phyloP scores from a whole-genome alignment of 2,329 filamentous ascomycete genomes.

The Chrysoporthe austroafricana region DNA sequence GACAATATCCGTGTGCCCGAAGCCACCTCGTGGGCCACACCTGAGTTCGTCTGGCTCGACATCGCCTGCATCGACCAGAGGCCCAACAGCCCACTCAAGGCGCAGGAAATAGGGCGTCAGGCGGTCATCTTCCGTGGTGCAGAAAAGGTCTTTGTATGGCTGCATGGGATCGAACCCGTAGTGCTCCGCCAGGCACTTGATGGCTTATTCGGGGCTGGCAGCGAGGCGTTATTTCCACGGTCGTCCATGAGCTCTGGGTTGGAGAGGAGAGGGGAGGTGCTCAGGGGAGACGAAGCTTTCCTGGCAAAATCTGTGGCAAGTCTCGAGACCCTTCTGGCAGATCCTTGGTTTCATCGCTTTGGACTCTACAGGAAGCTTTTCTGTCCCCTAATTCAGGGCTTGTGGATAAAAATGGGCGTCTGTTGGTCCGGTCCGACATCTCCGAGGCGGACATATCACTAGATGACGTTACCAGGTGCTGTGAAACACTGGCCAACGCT shows the following conservation, averaged over 20 bases:
- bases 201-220: background rate
- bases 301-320: background rate
- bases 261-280: background rate
- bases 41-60: background rate
- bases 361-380: conserved; percentile 16
- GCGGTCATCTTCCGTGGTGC: conserved; percentile 13
- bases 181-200: background rate
- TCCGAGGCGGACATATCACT: conserved; percentile 4
- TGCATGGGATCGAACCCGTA: background rate
- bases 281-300: conserved; percentile 6
- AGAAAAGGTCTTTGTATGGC: conserved; percentile 10
- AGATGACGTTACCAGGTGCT: background rate
- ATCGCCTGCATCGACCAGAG: background rate
- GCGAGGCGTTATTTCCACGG: background rate
- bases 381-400: background rate
- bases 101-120: conserved; percentile 14
- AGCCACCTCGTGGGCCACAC: conserved; percentile 8
- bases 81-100: conserved; percentile 1
- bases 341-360: conserved; percentile 14
- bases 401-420: background rate
- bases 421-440: background rate
- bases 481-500: background rate
- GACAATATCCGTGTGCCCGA: background rate
- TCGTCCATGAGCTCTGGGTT: conserved; percentile 1
- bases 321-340: conserved; percentile 5